Base-by-base conservation (phyloP, 2,329 filamentous ascomycete genomes). In the Paecilomyces sp. region DNA sequence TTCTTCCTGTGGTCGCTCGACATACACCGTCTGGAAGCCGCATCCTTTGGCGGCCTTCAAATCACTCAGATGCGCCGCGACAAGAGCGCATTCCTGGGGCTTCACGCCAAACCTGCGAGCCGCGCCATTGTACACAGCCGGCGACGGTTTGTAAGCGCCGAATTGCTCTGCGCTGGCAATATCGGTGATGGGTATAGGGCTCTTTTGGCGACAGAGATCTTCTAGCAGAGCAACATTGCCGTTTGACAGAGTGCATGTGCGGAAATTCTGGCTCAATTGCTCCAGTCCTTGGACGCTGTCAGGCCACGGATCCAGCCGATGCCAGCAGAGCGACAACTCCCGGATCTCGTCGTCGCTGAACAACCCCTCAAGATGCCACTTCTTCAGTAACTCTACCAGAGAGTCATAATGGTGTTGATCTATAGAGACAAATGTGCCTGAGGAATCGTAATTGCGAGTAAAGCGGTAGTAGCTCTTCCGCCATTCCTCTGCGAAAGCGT, bases 341-440 rank as follows among this genome's bases (percentile, higher is more conserved):
- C 85, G 78, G 59, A 89, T 76, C 71, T 92, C 86, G 8, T 81
- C 78, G 50, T 87, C 80, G 13, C 79, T 77, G 74, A 85, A 92
- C 1, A 91, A 74, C 0, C 79, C 85, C 0, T 76, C 70, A 5
- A 92, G 79, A 0, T 76, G 71, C 77, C 85, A 85, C 18, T 79
- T 68, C 1, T 71, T 62, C 1, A 94, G 78, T 1, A 92, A 77
- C 30, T 79, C 73, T 28, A 79, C 70, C 1, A 94, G 80, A 54
- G 86, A 83, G 28, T 85, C 81, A 60, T 82, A 78, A 70, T 92
- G 86, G 73, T 92, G 88, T 58, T 88, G 77, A 70, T 93, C 90
- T 52, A 93, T 82, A 55, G 88, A 85, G 69, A 87, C 85, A 82
- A 88, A 92, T 3, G 73, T 70, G 60, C 67, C 47, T 68, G 65